Conservation (phyloP, 345 rosid genomes). For the Acer negundo region DNA sequence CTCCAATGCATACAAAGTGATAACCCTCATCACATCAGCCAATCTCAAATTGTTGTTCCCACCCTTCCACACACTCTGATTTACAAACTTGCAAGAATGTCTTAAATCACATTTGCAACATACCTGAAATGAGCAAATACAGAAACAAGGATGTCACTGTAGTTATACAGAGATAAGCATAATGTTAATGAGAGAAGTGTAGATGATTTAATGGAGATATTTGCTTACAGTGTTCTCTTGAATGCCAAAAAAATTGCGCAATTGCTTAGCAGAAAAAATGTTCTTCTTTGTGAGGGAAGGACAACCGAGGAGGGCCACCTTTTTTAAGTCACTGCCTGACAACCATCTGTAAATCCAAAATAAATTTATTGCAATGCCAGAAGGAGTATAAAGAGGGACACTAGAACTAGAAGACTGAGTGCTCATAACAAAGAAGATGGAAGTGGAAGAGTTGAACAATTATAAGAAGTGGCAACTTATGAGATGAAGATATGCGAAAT, state of each 20-base stretch:
- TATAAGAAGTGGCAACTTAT: not conserved
- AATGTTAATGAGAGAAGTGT: not conserved
- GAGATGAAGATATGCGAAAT: not conserved
- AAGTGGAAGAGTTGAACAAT: not conserved
- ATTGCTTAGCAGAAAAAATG: slow-evolving; percentile 66
- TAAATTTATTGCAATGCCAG: not conserved
- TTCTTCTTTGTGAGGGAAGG: slow-evolving; percentile 51
- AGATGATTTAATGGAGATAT: slow-evolving; percentile 14
- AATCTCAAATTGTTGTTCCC: slow-evolving; percentile 46
- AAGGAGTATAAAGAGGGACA: not conserved
- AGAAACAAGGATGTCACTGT: not conserved
- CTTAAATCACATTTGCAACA: slow-evolving; percentile 60
- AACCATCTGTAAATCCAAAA: slow-evolving; percentile 63
- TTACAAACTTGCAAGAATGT: slow-evolving; percentile 62
- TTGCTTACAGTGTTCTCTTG: slow-evolving; percentile 69
- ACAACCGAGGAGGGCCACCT: slow-evolving; percentile 69
- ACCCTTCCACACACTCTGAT: slow-evolving; percentile 52
- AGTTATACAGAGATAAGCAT: not conserved
- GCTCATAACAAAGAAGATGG: not conserved
- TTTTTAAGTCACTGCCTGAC: slow-evolving; percentile 71
- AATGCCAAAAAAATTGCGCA: slow-evolving; percentile 65
- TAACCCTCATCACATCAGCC: slow-evolving; percentile 59
- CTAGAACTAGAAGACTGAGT: not conserved
- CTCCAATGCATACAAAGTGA: slow-evolving; percentile 57
- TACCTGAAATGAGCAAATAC: slow-evolving; percentile 48